Evolutionary conservation across 768 basidiomycete species (phyloP).

Genomic region (Tylopilus balloui): DNA sequence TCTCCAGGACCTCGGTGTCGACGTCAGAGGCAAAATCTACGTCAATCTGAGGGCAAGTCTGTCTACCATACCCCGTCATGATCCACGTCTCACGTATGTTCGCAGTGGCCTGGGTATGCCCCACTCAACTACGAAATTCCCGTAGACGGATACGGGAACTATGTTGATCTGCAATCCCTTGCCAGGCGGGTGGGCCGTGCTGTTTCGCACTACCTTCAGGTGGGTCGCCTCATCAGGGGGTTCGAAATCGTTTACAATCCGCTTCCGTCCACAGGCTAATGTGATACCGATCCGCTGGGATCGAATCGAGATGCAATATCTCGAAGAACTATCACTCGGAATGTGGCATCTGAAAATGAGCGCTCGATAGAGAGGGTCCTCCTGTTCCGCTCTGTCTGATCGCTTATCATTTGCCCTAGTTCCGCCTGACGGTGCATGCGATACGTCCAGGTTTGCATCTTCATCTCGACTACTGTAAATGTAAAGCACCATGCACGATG

Average conservation of each 20-base stretch:
- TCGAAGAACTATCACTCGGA: slow-evolving; percentile 65
- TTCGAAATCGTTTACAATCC: slow-evolving; percentile 9
- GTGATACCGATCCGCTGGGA: slow-evolving; percentile 67
- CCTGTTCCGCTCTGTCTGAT: slow-evolving; percentile 4
- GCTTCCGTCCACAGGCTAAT: slow-evolving; percentile 46
- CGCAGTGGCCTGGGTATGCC: slow-evolving; percentile 65
- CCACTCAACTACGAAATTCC: slow-evolving; percentile 74
- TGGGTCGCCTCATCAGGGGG: slow-evolving; percentile 21
- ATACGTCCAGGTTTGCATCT: slow-evolving; percentile 8
- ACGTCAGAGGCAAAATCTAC: slow-evolving; percentile 52
- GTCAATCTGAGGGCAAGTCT: slow-evolving; percentile 56
- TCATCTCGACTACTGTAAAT: slow-evolving; percentile 20
- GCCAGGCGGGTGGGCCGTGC: slow-evolving; percentile 66
- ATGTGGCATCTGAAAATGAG: slow-evolving; percentile 68
- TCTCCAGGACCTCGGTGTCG: slow-evolving; percentile 61
- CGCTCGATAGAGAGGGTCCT: slow-evolving; percentile 18
- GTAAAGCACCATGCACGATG: slow-evolving; percentile 21
- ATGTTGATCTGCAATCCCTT: slow-evolving; percentile 61
- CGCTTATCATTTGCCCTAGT: slow-evolving; percentile 10
- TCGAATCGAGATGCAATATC: slow-evolving; percentile 61
- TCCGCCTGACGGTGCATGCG: slow-evolving; percentile 8
- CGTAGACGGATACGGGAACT: slow-evolving; percentile 60
- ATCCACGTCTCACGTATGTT: background rate
- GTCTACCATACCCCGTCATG: background rate
- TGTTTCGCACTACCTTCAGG: slow-evolving; percentile 73